phyloP scores from a whole-genome alignment of 176 grass and related monocot genomes.

The Puya raimondii region DNA sequence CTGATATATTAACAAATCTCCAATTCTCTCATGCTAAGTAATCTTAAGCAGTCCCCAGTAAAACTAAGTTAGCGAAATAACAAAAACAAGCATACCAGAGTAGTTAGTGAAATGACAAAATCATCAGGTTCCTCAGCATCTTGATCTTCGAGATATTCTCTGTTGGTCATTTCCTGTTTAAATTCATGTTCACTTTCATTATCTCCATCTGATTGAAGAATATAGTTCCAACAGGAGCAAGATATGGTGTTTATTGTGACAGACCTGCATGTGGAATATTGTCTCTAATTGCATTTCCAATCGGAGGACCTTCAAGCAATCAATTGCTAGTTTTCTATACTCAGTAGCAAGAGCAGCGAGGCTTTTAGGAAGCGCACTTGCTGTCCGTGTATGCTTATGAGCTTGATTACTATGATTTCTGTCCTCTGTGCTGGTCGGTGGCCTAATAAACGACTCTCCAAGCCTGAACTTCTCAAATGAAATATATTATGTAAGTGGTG shows the following conservation, averaged over 20 bases:
- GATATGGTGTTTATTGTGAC: not conserved
- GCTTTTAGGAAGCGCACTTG: constrained; percentile 70
- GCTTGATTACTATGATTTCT: constrained; percentile 30
- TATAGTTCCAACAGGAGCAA: not conserved
- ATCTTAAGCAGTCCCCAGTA: not conserved
- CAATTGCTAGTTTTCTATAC: constrained; percentile 74
- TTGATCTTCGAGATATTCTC: constrained; percentile 89
- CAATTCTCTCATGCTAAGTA: not conserved
- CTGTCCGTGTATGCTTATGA: constrained; percentile 37
- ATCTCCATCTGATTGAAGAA: constrained; percentile 11
- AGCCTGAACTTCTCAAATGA: constrained; percentile 35
- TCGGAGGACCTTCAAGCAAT: constrained; percentile 86
- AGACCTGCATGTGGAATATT: constrained; percentile 94
- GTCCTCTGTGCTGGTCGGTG: constrained; percentile 23
- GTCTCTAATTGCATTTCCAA: constrained; percentile 94
- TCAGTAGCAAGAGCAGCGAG: constrained; percentile 74
- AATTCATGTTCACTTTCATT: constrained; percentile 14
- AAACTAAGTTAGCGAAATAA: not conserved
- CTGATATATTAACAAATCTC: not conserved
- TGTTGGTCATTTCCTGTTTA: constrained; percentile 90
- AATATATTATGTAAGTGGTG: constrained; percentile 8
- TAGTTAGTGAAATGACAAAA: constrained; percentile 93
- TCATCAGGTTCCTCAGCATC: constrained; percentile 99
- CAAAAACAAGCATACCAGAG: constrained; percentile 39
- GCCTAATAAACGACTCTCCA: constrained; percentile 63